Percentiles rank a stretch among this genome's conserved stretches.
Evolutionary conservation across 805 yeast genomes (phyloP).

Genomic region (Naumovozyma baii): DNA sequence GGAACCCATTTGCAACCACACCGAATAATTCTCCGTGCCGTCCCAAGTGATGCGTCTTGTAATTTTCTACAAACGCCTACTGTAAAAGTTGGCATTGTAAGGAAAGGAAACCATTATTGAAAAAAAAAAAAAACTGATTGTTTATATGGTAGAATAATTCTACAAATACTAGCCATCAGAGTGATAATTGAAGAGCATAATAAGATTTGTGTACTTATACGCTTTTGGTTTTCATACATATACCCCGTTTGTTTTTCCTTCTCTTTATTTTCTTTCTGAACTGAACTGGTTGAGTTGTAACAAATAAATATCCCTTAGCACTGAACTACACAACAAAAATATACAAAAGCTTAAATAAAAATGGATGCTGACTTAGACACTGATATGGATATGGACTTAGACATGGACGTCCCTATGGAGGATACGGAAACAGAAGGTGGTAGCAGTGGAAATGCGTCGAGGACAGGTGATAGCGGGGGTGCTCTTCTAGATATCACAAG

Average conservation of each 20-base stretch:
- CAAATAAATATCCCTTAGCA: neutral
- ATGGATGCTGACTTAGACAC: neutral
- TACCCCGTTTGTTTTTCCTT: neutral
- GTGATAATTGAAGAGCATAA: no score
- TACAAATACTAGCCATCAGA: no score
- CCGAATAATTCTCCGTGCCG: neutral
- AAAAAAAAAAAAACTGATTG: no score
- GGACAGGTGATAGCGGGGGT: conserved; percentile 3
- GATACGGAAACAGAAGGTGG: conserved; percentile 55
- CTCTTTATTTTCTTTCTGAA: neutral
- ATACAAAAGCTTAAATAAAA: no score
- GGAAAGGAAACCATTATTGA: no score
- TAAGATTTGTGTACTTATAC: no score
- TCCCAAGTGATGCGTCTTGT: neutral
- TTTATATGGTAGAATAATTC: no score
- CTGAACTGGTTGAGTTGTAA: no score
- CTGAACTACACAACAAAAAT: neutral
- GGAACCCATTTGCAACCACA: neutral
- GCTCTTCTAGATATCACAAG: conserved; percentile 21
- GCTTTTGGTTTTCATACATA: no score
- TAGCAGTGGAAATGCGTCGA: conserved; percentile 16
- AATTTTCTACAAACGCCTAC: no score
- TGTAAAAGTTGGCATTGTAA: no score
- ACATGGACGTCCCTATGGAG: conserved; percentile 78
- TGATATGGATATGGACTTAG: conserved; percentile 51